A percentile compares a stretch with the other conserved stretches of the same genome.
Evolutionary conservation across 768 basidiomycete species (phyloP).

Genomic region (Leucosporidium yakuticum): DNA sequence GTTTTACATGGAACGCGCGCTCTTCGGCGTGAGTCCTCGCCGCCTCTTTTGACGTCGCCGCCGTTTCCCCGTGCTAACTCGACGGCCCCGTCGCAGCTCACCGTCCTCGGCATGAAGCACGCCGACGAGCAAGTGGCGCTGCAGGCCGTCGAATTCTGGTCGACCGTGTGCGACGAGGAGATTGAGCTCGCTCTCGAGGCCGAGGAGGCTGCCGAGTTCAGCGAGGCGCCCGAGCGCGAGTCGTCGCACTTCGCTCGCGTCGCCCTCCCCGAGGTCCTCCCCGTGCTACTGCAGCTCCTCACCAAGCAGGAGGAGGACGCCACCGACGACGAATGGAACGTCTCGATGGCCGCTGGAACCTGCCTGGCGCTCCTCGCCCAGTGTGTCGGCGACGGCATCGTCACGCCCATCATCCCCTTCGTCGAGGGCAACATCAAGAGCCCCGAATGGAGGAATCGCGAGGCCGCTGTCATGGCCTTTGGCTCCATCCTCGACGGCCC

Average conservation of each 20-base stretch:
- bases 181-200: slow-evolving; percentile 85
- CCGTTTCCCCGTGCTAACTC: neutral
- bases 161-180: slow-evolving; percentile 96
- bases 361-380: slow-evolving; percentile 82
- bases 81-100: slow-evolving; percentile 56
- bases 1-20: slow-evolving; percentile 97
- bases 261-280: slow-evolving; percentile 88
- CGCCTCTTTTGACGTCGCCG: neutral
- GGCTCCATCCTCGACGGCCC: slow-evolving; percentile 97
- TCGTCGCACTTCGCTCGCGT: slow-evolving; percentile 89
- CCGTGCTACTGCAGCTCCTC: slow-evolving; percentile 79
- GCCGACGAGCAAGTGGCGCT: slow-evolving; percentile 81
- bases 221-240: slow-evolving; percentile 72
- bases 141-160: slow-evolving; percentile 99
- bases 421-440: slow-evolving; percentile 92
- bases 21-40: slow-evolving; percentile 73
- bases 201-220: slow-evolving; percentile 85
- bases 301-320: slow-evolving; percentile 94
- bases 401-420: slow-evolving; percentile 90
- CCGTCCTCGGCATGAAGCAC: slow-evolving; percentile 96
- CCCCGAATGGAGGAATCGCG: slow-evolving; percentile 88
- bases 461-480: slow-evolving; percentile 97
- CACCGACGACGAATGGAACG: slow-evolving; percentile 98
- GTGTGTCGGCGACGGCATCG: slow-evolving; percentile 83
- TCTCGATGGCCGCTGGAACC: slow-evolving; percentile 92